Conservation (phyloP, 768 basidiomycete species). For the Leucosporidium scottii region DNA sequence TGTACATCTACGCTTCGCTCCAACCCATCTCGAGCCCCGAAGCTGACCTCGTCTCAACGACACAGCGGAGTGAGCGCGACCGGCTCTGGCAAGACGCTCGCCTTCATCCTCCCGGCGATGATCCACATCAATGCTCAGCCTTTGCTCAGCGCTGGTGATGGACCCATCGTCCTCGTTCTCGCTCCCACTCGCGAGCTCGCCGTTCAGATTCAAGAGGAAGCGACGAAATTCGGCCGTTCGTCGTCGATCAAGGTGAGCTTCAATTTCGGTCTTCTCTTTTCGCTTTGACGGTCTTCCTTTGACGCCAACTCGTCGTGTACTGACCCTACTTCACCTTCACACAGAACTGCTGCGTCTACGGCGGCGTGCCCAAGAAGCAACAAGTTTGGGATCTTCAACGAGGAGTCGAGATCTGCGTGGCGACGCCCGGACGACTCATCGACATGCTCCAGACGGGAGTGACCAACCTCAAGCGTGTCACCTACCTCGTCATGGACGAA, state of each 20-base stretch:
- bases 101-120: conserved; percentile 98
- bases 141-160: conserved; percentile 83
- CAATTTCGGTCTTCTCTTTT: no score
- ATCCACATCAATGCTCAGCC: conserved; percentile 99
- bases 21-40: conserved; percentile 74
- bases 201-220: conserved; percentile 97
- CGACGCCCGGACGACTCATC: conserved; percentile 98
- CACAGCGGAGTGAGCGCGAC: conserved; percentile 71
- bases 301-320: no score
- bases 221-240: conserved; percentile 84
- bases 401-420: conserved; percentile 95
- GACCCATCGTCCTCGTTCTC: conserved; percentile 91
- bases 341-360: conserved; percentile 97
- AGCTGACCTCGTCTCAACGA: conserved; percentile 47
- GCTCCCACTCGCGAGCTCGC: conserved; percentile 98
- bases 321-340: no score
- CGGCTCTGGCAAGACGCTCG: conserved; percentile 96
- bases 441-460: conserved; percentile 97
- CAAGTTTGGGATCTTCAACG: conserved; percentile 97
- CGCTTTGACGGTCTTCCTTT: no score
- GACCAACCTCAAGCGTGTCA: conserved; percentile 90
- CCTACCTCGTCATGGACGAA: conserved; percentile 98
- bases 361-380: conserved; percentile 95
- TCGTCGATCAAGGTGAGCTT: conserved; percentile 60
- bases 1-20: conserved; percentile 10